A percentile compares a stretch with the other conserved stretches of the same genome.
These are phyloP conservation scores for Aspergillus incahuasiensis DNA, from an alignment of 495 filamentous ascomycete species.

Conservation along the genomic window DNA sequence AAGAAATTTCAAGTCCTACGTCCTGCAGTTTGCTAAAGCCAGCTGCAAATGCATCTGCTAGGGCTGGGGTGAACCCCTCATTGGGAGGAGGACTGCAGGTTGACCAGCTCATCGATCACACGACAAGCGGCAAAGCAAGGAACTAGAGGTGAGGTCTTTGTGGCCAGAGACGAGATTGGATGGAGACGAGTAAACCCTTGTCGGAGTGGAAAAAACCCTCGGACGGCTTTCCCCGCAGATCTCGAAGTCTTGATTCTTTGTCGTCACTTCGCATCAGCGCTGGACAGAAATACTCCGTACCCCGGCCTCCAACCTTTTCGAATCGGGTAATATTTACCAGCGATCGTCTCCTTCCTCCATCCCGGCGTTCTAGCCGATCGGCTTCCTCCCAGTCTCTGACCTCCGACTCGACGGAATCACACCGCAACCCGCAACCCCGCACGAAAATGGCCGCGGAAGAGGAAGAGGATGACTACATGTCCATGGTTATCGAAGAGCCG, in stretches of 20 bases:
- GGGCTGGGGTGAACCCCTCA: not conserved
- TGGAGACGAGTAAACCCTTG: not conserved
- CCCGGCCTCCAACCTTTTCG: not conserved
- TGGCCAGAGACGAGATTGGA: not conserved
- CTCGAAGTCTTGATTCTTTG: not conserved
- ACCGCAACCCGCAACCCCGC: conserved; percentile 9
- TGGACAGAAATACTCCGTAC: not conserved
- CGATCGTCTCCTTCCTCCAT: not conserved
- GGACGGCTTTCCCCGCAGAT: not conserved
- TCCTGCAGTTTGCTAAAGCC: not conserved
- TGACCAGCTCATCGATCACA: not conserved
- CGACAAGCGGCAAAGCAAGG: not conserved
- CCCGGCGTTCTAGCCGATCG: too few species aligned
- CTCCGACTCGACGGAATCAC: not conserved
- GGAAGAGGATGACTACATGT: conserved; percentile 64
- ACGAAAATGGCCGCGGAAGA: conserved; percentile 17
- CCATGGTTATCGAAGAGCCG: conserved; percentile 56
- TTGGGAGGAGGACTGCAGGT: not conserved
- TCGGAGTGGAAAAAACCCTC: conserved; percentile 1
- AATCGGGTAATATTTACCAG: not conserved
- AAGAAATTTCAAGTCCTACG: not conserved
- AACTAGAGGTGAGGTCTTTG: not conserved
- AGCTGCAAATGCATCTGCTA: not conserved
- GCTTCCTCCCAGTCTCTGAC: not conserved
- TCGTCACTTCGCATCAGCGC: not conserved